Evolutionary conservation across 257 asterid genomes (phyloP).

Genomic region (Nicotiana sylvestris): DNA sequence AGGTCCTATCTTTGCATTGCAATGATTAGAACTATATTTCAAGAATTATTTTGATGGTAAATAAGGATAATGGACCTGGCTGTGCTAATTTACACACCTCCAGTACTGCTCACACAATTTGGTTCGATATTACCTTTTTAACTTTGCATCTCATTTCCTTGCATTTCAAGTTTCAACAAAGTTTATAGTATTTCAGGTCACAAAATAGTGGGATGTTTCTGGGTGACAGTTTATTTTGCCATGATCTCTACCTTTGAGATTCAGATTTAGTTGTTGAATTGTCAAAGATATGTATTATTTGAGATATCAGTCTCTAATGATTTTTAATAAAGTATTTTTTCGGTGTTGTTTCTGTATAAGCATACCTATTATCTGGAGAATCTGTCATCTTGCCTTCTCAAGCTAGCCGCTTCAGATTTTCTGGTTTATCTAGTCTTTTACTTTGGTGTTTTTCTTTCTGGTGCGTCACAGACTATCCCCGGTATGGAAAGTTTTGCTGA

Average conservation of each 20-base stretch:
- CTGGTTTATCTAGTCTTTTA: constrained; percentile 4
- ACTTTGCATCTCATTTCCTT: background rate
- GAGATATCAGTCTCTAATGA: background rate
- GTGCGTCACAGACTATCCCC: constrained; percentile 67
- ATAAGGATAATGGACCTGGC: background rate
- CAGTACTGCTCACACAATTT: background rate
- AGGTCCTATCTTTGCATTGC: background rate
- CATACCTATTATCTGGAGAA: background rate
- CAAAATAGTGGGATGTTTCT: background rate
- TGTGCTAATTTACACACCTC: background rate
- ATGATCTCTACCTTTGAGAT: background rate
- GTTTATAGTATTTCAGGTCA: background rate
- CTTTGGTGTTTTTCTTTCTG: constrained; percentile 20
- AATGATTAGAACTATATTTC: background rate
- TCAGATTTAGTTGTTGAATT: background rate
- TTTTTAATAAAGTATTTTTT: background rate
- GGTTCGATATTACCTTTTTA: background rate
- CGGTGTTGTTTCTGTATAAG: background rate
- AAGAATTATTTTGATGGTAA: background rate
- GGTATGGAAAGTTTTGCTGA: constrained; percentile 79
- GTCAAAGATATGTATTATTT: background rate
- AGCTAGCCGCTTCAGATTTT: background rate
- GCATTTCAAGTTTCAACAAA: background rate
- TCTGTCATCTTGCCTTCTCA: constrained; percentile 7
- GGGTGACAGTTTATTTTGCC: background rate